A percentile compares a stretch with the other conserved stretches of the same genome.
These are phyloP conservation scores for Cardiospermum halicacabum DNA, from an alignment of 345 rosid species.

Conservation along the genomic window DNA sequence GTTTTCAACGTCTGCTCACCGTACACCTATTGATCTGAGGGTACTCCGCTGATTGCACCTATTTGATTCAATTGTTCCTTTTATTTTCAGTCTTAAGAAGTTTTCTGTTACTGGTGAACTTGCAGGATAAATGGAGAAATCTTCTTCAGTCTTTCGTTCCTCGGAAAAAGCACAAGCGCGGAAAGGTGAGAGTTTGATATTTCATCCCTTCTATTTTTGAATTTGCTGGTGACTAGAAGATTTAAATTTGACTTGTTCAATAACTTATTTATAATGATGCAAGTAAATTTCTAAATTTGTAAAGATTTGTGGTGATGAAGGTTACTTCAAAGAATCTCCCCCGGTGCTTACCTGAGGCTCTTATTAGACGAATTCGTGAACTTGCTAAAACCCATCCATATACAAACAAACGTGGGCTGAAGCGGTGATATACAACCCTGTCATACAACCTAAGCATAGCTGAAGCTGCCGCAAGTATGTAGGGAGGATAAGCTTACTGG, in stretches of 20 bases:
- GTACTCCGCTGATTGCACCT: slow-evolving; percentile 36
- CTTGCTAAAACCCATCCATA: slow-evolving; percentile 70
- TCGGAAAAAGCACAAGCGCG: slow-evolving; percentile 27
- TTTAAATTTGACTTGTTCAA: not conserved
- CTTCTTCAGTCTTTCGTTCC: slow-evolving; percentile 62
- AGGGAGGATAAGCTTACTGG: slow-evolving; percentile 29
- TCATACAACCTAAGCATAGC: slow-evolving; percentile 10
- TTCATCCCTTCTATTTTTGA: slow-evolving; percentile 4
- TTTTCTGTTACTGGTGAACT: slow-evolving; percentile 1
- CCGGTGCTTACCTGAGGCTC: slow-evolving; percentile 49
- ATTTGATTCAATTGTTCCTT: slow-evolving; percentile 1
- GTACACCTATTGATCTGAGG: slow-evolving; percentile 91
- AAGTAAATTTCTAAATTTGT: not conserved
- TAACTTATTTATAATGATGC: not conserved
- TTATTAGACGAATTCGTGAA: slow-evolving; percentile 55
- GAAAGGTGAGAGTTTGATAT: slow-evolving; percentile 41
- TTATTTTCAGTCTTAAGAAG: slow-evolving; percentile 17
- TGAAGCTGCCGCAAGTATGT: slow-evolving; percentile 23
- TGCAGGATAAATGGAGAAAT: slow-evolving; percentile 97
- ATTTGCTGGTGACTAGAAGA: not conserved
- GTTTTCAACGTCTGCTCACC: slow-evolving; percentile 58
- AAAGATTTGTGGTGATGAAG: slow-evolving; percentile 31
- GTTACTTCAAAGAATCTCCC: slow-evolving; percentile 36
- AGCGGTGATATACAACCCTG: too few species aligned
- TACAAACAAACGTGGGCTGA: too few species aligned